Evolutionary conservation across 768 basidiomycete genomes (phyloP).

Genomic region (Boletus edulis): DNA sequence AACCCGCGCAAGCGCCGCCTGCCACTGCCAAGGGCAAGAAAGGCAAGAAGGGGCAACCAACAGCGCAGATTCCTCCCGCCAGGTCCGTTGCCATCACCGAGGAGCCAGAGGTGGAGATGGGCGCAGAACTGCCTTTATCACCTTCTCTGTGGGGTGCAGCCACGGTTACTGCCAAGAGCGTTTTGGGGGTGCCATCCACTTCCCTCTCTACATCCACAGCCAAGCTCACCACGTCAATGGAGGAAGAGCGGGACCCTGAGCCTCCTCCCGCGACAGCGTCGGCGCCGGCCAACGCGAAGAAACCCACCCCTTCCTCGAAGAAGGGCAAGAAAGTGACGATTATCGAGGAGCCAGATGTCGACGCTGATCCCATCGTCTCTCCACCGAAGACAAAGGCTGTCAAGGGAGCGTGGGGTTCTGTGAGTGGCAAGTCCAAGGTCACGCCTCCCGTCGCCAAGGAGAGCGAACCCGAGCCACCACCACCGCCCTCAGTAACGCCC

Average conservation of each 20-base stretch:
- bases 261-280: neutral
- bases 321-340: slow-evolving; percentile 28
- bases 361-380: slow-evolving; percentile 20
- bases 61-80: slow-evolving; percentile 6
- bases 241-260: slow-evolving; percentile 9
- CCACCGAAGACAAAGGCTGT: slow-evolving; percentile 9
- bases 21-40: slow-evolving; percentile 22
- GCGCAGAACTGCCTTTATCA: slow-evolving; percentile 21
- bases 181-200: slow-evolving; percentile 5
- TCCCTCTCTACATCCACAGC: slow-evolving; percentile 2
- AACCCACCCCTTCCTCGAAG: slow-evolving; percentile 7
- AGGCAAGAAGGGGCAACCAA: slow-evolving; percentile 22
- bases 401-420: slow-evolving; percentile 21
- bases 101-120: slow-evolving; percentile 14
- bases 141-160: slow-evolving; percentile 20
- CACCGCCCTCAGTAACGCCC: neutral
- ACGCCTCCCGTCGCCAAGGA: slow-evolving; percentile 7
- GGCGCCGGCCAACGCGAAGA: slow-evolving; percentile 12
- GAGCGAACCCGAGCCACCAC: slow-evolving; percentile 8
- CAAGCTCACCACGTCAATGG: neutral
- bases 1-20: slow-evolving; percentile 9
- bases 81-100: slow-evolving; percentile 17
- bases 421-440: slow-evolving; percentile 21
- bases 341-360: slow-evolving; percentile 25
- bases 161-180: slow-evolving; percentile 9